A percentile compares a stretch with the other conserved stretches of the same genome.
These are phyloP conservation scores for Zasmidium citrigriseum DNA, from an alignment of 2,329 filamentous ascomycete genomes.

Conservation along the genomic window DNA sequence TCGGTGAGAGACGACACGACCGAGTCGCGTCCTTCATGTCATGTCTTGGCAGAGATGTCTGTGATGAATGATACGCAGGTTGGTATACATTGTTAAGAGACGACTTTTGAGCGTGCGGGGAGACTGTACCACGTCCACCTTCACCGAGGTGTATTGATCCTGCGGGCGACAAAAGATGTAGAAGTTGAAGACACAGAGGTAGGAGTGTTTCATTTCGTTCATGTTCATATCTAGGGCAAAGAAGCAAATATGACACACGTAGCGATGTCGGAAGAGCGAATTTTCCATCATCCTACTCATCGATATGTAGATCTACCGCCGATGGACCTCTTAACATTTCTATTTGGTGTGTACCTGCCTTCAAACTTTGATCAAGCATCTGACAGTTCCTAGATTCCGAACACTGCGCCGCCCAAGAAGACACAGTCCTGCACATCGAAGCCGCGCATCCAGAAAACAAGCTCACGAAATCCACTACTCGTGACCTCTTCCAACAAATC, in stretches of 20 bases:
- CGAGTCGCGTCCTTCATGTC: not conserved
- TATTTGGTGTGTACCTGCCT: slow-evolving; percentile 41
- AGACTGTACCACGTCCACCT: not conserved
- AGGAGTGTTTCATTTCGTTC: not conserved
- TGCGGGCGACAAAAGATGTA: not conserved
- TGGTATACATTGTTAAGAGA: not conserved
- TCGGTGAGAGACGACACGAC: slow-evolving; percentile 20
- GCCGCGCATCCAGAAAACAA: slow-evolving; percentile 56
- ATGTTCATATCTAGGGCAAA: not conserved
- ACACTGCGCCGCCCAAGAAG: slow-evolving; percentile 42
- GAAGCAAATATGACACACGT: slow-evolving; percentile 11
- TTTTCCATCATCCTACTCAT: slow-evolving; percentile 28
- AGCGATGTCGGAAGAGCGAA: slow-evolving; percentile 9
- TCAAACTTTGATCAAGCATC: not conserved
- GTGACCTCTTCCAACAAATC: slow-evolving; percentile 52
- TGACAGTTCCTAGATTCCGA: slow-evolving; percentile 21
- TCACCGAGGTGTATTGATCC: not conserved
- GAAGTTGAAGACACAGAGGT: not conserved
- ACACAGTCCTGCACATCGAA: slow-evolving; percentile 58
- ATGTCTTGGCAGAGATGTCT: not conserved
- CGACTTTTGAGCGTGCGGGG: not conserved
- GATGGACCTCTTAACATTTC: slow-evolving; percentile 43
- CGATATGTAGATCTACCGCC: slow-evolving; percentile 33
- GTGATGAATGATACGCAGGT: not conserved
- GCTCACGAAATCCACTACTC: slow-evolving; percentile 56